Base-by-base conservation (phyloP, 805 yeast species). In the Tetrapisispora fleetii region DNA sequence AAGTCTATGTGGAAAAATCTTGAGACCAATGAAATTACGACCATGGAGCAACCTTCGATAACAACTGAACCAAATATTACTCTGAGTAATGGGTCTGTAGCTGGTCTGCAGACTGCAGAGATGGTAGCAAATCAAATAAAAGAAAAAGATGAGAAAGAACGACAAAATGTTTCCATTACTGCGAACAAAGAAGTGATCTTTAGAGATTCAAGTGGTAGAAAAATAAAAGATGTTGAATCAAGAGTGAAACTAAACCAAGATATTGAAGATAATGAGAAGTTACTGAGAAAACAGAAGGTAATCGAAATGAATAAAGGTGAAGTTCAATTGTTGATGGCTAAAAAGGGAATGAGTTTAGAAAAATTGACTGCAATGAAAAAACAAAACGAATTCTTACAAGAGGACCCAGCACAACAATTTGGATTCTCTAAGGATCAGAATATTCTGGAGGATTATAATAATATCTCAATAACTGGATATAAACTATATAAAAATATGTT, bases 201-300 rank as follows among this genome's bases (percentile, higher is more conserved):
- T 56, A 74, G 93, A 70, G 91, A 85, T 58, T 66, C 75, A 2
- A 58, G 72, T 1, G 95, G 95, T 17, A 67, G 76, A 32, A 70
- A 68, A 19, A 66, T 82, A 60, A 75, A 44, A 16, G 17, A 47
- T 59, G 65, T 21, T 3, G 19, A 54, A 52, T 37, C 50, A 56
- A 43, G 42, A 49, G 11, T 41, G 27, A 3, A 30, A 43, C 38
- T 62, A 9, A 19, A 60, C 24, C 59, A 58, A 48, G 54, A 57
- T 47, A 49, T 59, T 36, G 63, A 60, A 38, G 66, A 62, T 45
- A 49, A 48, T 21, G 61, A 58, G 52, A 60, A 61, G 56, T 61
- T 55, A 43, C 52, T 55, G 46, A 58, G 52, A 53, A 55, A 59
- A 21, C 58, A 57, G 52, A 62, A 69, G 44, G 56, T 75, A n/a